phyloP scores from a whole-genome alignment of 306 rosid genomes.

The Vigna radiata region DNA sequence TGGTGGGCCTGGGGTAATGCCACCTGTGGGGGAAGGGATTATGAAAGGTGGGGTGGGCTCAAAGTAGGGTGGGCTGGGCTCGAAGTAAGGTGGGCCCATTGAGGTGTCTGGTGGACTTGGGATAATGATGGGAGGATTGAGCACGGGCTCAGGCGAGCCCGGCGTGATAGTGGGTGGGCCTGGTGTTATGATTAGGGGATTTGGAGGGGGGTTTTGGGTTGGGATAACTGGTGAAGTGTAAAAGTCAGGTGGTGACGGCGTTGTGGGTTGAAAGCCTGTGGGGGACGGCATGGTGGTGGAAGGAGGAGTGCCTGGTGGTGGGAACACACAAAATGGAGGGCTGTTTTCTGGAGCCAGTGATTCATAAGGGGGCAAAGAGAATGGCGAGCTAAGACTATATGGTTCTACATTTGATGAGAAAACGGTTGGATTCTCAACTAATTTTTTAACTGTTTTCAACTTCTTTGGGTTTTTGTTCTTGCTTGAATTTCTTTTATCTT shows the following conservation, averaged over 20 bases:
- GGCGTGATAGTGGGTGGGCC: slow-evolving; percentile 45
- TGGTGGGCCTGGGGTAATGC: slow-evolving; percentile 57
- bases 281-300: slow-evolving; percentile 60
- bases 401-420: slow-evolving; percentile 62
- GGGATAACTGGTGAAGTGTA: slow-evolving; percentile 39
- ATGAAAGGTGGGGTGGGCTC: slow-evolving; percentile 37
- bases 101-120: slow-evolving; percentile 51
- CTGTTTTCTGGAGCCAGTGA: slow-evolving; percentile 70
- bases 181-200: slow-evolving; percentile 44
- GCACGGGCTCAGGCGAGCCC: slow-evolving; percentile 47
- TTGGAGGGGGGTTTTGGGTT: slow-evolving; percentile 57
- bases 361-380: slow-evolving; percentile 79
- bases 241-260: slow-evolving; percentile 17
- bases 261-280: slow-evolving; percentile 41
- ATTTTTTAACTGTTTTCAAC: slow-evolving; percentile 56
- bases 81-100: slow-evolving; percentile 55
- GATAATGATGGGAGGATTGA: slow-evolving; percentile 48
- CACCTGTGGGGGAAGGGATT: slow-evolving; percentile 60
- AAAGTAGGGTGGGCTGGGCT: slow-evolving; percentile 58
- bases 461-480: slow-evolving; percentile 56
- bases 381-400: slow-evolving; percentile 74
- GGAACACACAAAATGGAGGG: slow-evolving; percentile 69
- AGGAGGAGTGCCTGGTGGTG: slow-evolving; percentile 74
- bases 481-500: slow-evolving; percentile 49
- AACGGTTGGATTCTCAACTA: slow-evolving; percentile 51